phyloP scores from a whole-genome alignment of 2,329 filamentous ascomycete species.

The Mollisiaceae sp. region DNA sequence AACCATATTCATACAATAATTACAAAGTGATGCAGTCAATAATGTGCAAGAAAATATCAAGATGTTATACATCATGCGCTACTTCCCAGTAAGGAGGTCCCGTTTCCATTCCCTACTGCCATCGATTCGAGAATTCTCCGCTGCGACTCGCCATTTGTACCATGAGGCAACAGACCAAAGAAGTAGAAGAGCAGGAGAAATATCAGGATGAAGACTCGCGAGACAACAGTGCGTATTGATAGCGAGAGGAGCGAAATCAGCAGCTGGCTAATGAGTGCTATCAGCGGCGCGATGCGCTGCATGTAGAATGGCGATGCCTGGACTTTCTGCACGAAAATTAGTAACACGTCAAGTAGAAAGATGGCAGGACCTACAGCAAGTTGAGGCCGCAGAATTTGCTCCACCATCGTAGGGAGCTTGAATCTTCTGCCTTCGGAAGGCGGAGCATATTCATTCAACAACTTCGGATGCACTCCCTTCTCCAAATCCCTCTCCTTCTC shows the following conservation, averaged over 20 bases:
- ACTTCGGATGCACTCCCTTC: constrained; percentile 26
- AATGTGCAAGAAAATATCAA: neutral
- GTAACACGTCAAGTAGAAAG: neutral
- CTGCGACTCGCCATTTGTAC: constrained; percentile 11
- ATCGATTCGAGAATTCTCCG: constrained; percentile 21
- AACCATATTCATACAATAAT: neutral
- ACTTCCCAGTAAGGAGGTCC: constrained; percentile 5
- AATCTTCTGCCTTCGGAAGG: neutral
- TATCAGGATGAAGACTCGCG: constrained; percentile 24
- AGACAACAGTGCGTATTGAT: constrained; percentile 26
- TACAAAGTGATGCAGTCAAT: neutral
- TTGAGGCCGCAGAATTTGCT: constrained; percentile 24
- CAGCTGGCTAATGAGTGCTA: constrained; percentile 22
- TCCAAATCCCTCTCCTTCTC: constrained; percentile 23
- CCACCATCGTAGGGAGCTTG: constrained; percentile 21
- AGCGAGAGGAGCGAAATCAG: constrained; percentile 26
- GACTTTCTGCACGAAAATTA: constrained; percentile 20
- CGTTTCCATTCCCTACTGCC: constrained; percentile 11
- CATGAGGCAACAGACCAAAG: constrained; percentile 23
- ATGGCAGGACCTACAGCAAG: constrained; percentile 21
- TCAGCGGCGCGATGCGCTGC: constrained; percentile 15
- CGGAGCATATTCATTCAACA: constrained; percentile 20
- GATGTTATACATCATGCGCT: constrained; percentile 5
- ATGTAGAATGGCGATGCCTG: constrained; percentile 19
- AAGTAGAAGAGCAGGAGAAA: constrained; percentile 27